Evolutionary conservation across 192 early-diverging fungal species (phyloP), one percentile per base, ranked within the genome.

Genomic region (Irineochytrium annulatum): DNA sequence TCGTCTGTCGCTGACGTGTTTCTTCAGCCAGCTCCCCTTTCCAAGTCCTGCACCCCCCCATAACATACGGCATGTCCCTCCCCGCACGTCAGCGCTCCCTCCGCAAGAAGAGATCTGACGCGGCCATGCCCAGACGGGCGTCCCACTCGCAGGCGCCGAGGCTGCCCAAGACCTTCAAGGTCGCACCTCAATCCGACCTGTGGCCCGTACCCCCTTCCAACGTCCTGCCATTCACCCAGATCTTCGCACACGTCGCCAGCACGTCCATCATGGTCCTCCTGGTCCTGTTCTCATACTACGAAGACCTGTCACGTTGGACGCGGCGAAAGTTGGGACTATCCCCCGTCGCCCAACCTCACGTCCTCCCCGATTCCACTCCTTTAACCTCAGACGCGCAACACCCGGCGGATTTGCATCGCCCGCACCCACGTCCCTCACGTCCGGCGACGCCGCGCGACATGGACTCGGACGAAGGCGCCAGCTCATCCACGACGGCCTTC

Each of bases 261-360:
- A 65, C 63, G 0, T 16, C 41, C 2, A 33, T 65, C 33, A 58
- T 65, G 45, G 45, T 59, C 30, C 20, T 65, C 31, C 35, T 65
- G 24, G 44, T 65, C 13, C n/a, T 65, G n/a, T 17, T 35, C 19
- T 59, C 56, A 1, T 65, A 28, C 51, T 27, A 59, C 54, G 55
- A 65, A 52, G 60, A 49, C 46, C 11, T 49, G 46, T 49, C 46
- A 8, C 13, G 26, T 8, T 49, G 22, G 11, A 8, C 26, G 13
- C 46, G 26, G 6, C 6, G n/a, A n/a, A n/a, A n/a, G 11, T 24
- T 20, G 13, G 46, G 26, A 22, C 46, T 20, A 8, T 5, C 46
- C 46, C 11, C 46, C 46, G 13, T 14, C 37, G 8, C 37, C 37
- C 37, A 41, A 8, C 37, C 8, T n/a, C 37, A n/a, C 37, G n/a